phyloP scores from a whole-genome alignment of 192 early-diverging fungal species.

The Endogone sp. region DNA sequence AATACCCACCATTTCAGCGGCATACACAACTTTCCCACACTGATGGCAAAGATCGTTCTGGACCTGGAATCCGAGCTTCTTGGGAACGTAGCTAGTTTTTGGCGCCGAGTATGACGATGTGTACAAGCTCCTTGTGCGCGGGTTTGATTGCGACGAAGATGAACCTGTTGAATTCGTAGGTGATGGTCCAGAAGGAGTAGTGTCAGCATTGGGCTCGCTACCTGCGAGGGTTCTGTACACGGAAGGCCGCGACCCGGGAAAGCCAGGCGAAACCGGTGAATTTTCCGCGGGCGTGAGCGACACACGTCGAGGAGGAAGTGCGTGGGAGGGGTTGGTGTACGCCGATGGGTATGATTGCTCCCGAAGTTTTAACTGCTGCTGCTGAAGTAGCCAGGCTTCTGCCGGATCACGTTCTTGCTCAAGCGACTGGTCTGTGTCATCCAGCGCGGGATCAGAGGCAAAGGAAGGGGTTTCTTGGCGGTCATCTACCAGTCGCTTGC shows the following conservation, averaged over 20 bases:
- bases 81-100: constrained; percentile 21
- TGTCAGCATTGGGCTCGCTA: neutral
- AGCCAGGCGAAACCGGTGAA: neutral
- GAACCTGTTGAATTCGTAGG: neutral
- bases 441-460: neutral
- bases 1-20: constrained; percentile 46
- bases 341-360: too few relatives aligned
- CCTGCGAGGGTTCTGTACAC: neutral
- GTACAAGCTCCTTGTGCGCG: neutral
- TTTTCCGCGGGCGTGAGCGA: neutral
- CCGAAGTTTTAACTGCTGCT: neutral
- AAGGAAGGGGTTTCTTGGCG: too few relatives aligned
- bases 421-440: too few relatives aligned
- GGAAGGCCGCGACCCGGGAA: neutral
- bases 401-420: neutral
- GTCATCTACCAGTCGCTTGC: neutral
- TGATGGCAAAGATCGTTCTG: constrained; percentile 46
- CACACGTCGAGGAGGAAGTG: neutral
- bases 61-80: constrained; percentile 22
- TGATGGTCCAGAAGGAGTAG: neutral
- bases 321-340: neutral
- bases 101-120: neutral
- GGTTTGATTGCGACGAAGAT: neutral
- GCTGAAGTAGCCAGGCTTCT: neutral
- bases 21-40: constrained; percentile 55